Evolutionary conservation across 306 rosid genomes (phyloP).

Genomic region (Delonix regia): DNA sequence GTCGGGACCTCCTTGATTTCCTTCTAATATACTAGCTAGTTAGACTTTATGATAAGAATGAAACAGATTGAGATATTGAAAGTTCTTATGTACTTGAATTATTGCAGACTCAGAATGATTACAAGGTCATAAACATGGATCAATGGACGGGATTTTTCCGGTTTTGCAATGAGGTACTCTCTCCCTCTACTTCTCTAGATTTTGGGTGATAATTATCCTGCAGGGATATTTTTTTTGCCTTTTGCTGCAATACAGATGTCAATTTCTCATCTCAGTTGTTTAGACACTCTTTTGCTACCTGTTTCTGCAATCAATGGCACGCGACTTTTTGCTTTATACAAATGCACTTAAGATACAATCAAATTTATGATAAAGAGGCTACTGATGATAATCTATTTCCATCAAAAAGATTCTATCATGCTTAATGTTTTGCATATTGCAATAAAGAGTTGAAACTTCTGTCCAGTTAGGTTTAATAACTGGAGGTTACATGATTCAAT

Average conservation of each 20-base stretch:
- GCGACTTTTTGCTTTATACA: neutral
- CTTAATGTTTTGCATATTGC: neutral
- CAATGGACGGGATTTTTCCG: slow-evolving; percentile 98
- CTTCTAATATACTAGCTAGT: neutral
- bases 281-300: slow-evolving; percentile 6
- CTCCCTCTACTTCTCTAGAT: slow-evolving; percentile 3
- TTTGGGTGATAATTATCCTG: slow-evolving; percentile 4
- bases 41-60: neutral
- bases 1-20: neutral
- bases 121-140: slow-evolving; percentile 96
- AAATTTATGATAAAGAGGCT: neutral
- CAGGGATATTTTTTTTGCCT: neutral
- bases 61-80: neutral
- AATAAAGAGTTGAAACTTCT: neutral
- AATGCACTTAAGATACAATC: neutral
- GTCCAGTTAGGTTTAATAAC: neutral
- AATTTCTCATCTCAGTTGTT: neutral
- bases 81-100: slow-evolving; percentile 34
- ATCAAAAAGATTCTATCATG: neutral
- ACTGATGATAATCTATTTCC: neutral
- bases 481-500: slow-evolving; percentile 1
- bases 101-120: slow-evolving; percentile 81
- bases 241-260: neutral
- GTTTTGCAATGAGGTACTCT: slow-evolving; percentile 90
- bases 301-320: neutral